Base-by-base conservation (phyloP, 192 early-diverging fungal genomes). In the Rhizophagus sp. region DNA sequence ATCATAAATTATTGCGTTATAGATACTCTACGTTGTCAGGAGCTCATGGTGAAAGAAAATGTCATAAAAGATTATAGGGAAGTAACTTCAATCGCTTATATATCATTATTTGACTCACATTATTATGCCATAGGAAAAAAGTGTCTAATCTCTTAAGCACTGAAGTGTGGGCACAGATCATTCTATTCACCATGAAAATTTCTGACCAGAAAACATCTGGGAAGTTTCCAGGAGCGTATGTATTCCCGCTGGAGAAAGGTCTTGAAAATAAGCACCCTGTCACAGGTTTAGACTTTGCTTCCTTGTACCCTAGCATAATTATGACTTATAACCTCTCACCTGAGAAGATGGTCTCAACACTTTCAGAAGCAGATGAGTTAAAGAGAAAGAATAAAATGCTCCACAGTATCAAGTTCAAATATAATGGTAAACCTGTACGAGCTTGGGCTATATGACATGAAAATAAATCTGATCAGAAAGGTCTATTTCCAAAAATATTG, bases 241-340 rank as follows among this genome's bases (percentile, higher is more conserved):
- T 75, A 2, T 62, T 75, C 19, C 49, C 57, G 62, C 74, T 17
- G 3, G 61, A 15, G 62, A 75, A 75, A n/a, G 74, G 74, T 33
- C 50, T 75, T 17, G 33, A 75, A 75, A 75, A 61, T 62, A 75
- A 30, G 63, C 50, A 9, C 0, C 74, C 74, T 17, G 61, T 75
- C 30, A 75, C 74, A 15, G 57, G 74, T 30, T 33, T 75, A 8
- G 52, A 75, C 11, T 75, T 33, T 36, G 74, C 61, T 27, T 75
- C 57, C 13, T 25, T 75, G 34, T 75, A 75, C 34, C 74, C 74
- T 30, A 75, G 74, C 30, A 50, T 75, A 62, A 75, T 75, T 2
- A 75, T 75, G 74, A 62, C 61, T 2, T 75, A 75, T 2, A 75
- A 75, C 61, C 57, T 75, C 17, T 75, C 57, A n/a, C 57, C 74